These are phyloP conservation scores for Brassica cretica DNA, from an alignment of 345 rosid genomes.

Conservation along the genomic window DNA sequence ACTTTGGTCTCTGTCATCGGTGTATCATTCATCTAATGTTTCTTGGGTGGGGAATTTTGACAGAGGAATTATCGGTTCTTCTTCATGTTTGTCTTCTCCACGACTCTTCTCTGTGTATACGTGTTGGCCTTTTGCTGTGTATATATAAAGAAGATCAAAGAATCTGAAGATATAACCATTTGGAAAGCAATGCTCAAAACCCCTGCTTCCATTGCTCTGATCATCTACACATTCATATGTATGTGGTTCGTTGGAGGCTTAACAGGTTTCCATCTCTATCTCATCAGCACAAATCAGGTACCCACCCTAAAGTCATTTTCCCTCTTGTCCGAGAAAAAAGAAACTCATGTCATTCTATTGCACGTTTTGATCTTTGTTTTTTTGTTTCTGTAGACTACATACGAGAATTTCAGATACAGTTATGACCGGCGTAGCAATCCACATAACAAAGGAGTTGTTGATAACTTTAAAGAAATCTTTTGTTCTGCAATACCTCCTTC, in stretches of 20 bases:
- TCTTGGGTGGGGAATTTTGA: constrained; percentile 9
- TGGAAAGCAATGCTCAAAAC: constrained; percentile 71
- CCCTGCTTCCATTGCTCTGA: constrained; percentile 73
- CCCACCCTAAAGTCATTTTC: background rate
- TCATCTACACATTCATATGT: constrained; percentile 64
- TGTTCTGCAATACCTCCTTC: constrained; percentile 65
- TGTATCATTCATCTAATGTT: constrained; percentile 21
- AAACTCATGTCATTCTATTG: background rate
- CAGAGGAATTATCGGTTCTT: constrained; percentile 96
- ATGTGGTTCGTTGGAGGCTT: constrained; percentile 96
- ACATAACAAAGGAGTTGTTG: constrained; percentile 66
- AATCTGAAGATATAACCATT: constrained; percentile 44
- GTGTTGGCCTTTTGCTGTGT: constrained; percentile 80
- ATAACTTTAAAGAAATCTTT: constrained; percentile 74
- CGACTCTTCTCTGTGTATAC: constrained; percentile 77
- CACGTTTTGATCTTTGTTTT: background rate
- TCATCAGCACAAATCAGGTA: constrained; percentile 81
- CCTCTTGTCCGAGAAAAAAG: background rate
- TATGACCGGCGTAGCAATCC: constrained; percentile 76
- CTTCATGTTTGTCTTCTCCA: constrained; percentile 90
- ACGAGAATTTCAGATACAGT: constrained; percentile 75
- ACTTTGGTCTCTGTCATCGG: background rate
- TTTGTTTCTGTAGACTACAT: constrained; percentile 68
- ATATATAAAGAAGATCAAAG: constrained; percentile 65
- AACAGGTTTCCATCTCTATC: constrained; percentile 79